Evolutionary conservation across 805 yeast genomes (phyloP).

Genomic region (Helenozyma baotianmanensis): DNA sequence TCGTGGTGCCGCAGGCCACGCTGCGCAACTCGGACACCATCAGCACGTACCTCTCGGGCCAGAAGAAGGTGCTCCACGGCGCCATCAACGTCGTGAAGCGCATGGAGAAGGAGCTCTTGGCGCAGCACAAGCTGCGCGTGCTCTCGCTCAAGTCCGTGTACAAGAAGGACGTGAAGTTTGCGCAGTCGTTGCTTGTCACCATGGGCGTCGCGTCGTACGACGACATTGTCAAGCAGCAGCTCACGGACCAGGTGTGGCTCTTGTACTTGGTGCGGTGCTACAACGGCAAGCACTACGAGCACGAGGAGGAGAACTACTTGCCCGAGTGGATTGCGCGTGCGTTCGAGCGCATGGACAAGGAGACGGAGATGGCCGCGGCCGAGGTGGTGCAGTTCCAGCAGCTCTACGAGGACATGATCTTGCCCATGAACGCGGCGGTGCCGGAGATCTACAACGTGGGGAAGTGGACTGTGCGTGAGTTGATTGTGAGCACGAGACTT

Average conservation of each 20-base stretch:
- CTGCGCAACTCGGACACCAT: constrained; percentile 25
- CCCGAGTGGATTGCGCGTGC: constrained; percentile 49
- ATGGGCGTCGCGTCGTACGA: constrained; percentile 56
- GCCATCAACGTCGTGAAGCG: constrained; percentile 43
- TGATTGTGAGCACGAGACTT: constrained; percentile 50
- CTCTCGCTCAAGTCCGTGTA: constrained; percentile 55
- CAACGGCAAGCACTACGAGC: constrained; percentile 37
- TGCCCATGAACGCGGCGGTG: constrained; percentile 42
- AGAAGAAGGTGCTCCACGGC: constrained; percentile 42
- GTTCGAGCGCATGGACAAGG: constrained; percentile 34
- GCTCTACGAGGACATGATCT: constrained; percentile 50
- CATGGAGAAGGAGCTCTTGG: constrained; percentile 43
- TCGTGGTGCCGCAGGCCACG: constrained; percentile 23
- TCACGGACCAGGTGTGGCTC: constrained; percentile 55
- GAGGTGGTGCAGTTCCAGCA: constrained; percentile 54
- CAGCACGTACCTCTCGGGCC: constrained; percentile 45
- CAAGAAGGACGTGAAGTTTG: constrained; percentile 50
- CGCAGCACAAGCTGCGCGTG: constrained; percentile 39
- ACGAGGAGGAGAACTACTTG: constrained; percentile 29
- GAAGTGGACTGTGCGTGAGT: constrained; percentile 43
- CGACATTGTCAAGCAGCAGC: constrained; percentile 43
- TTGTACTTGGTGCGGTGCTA: constrained; percentile 60
- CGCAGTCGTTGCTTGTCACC: constrained; percentile 49
- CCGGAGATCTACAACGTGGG: constrained; percentile 56
- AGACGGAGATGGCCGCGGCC: constrained; percentile 39